Evolutionary conservation across 1,139 yeast genomes (phyloP).

Genomic region (Magnusiomyces paraingens): DNA sequence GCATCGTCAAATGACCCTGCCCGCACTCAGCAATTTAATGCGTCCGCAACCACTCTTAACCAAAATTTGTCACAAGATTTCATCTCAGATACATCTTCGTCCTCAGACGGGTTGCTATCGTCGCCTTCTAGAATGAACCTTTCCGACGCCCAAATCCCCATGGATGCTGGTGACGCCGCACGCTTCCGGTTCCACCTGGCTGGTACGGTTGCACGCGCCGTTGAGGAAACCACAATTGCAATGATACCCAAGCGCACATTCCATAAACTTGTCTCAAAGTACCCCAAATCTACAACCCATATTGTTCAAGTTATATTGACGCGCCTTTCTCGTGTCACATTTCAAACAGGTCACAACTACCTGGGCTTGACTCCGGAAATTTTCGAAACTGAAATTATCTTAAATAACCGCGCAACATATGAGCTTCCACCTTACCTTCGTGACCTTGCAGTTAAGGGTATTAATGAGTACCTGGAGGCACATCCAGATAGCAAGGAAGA

Average conservation of each 20-base stretch:
- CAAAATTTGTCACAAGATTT: no score
- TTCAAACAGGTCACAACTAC: conserved; percentile 82
- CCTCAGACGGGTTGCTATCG: no score
- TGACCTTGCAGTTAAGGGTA: conserved; percentile 50
- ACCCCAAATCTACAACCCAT: conserved; percentile 87
- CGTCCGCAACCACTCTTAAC: no score
- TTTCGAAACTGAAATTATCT: conserved; percentile 62
- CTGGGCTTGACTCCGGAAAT: conserved; percentile 80
- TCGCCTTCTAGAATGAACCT: no score
- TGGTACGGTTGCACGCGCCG: conserved; percentile 51
- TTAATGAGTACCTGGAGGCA: conserved; percentile 27
- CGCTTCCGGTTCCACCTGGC: conserved; percentile 32
- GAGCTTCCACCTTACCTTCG: conserved; percentile 58
- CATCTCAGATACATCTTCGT: no score
- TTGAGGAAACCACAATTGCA: conserved; percentile 73
- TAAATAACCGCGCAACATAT: conserved; percentile 47
- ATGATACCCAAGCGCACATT: conserved; percentile 86
- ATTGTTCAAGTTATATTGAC: conserved; percentile 90
- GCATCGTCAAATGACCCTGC: no score
- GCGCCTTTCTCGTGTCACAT: conserved; percentile 80
- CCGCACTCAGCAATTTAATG: no score
- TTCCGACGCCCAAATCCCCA: no score
- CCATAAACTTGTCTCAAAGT: conserved; percentile 60
- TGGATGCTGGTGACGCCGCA: neutral
- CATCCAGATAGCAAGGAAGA: conserved; percentile 10